A percentile compares a stretch with the other conserved stretches of the same genome.
These are phyloP conservation scores for Rhinocladiella similis DNA, from an alignment of 2,329 filamentous ascomycete species.

Conservation along the genomic window DNA sequence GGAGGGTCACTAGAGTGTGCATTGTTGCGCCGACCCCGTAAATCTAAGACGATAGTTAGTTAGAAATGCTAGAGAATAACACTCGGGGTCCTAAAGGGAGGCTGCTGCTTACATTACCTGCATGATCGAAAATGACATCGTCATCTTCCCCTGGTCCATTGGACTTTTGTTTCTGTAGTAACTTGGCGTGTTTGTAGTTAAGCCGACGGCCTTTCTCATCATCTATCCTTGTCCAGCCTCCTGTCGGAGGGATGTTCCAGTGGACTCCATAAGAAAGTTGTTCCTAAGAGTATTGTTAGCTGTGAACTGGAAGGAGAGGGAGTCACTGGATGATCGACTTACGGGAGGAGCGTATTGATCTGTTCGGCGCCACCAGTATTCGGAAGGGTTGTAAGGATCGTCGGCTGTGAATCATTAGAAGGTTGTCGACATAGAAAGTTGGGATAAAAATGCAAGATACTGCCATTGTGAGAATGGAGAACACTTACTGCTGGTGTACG, in stretches of 20 bases:
- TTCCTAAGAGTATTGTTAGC: slow-evolving; percentile 16
- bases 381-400: slow-evolving; percentile 10
- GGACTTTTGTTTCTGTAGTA: background rate
- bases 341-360: slow-evolving; percentile 10
- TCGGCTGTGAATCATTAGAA: background rate
- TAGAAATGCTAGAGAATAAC: background rate
- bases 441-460: too few relatives aligned
- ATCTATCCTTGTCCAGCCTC: slow-evolving; percentile 4
- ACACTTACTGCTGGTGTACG: background rate
- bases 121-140: slow-evolving; percentile 9
- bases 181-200: slow-evolving; percentile 3
- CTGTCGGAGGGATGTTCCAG: slow-evolving; percentile 17
- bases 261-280: slow-evolving; percentile 13
- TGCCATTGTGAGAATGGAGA: too few relatives aligned
- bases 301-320: background rate
- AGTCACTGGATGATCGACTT: background rate
- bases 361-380: slow-evolving; percentile 10
- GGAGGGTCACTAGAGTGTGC: slow-evolving; percentile 12
- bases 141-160: background rate
- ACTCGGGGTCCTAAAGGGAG: background rate
- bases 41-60: background rate
- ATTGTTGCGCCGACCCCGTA: slow-evolving; percentile 18
- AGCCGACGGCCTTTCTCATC: background rate
- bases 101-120: slow-evolving; percentile 8
- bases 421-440: too few relatives aligned